Base-by-base conservation (phyloP, 2,329 filamentous ascomycete species). In the Nannizziopsis arthrosporioides region DNA sequence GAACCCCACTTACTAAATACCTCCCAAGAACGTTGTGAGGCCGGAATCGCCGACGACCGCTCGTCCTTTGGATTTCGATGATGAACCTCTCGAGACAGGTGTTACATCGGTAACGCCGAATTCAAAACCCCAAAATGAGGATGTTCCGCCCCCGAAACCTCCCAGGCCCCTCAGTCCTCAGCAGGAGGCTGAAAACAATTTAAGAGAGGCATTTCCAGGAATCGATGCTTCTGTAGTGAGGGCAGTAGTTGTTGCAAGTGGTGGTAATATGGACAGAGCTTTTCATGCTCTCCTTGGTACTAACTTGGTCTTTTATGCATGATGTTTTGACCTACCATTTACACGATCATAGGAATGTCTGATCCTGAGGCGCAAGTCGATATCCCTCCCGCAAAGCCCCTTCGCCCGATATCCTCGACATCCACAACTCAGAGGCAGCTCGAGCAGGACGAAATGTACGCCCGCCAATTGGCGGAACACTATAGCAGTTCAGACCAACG, bases 201-300 rank as follows among this genome's bases (percentile, higher is more conserved):
- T 98, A 48, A 90, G 86, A 64, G 92, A 98, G 66, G 92, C 92
- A 0, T 98, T 98, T 59, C 92, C 92, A 0, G 76, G 72, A 48
- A 85, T 95, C 52, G 92, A 98, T 47, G 63, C 70, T 6, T 66
- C 79, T 39, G 84, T 98, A 41, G 78, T 98, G 65, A 94, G 82
- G 66, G 92, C 92, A 27, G 84, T 98, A 0, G 70, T 98, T 54
- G 75, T 78, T 18, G 92, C 92, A 11, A 96, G 92, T 64, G 76
- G 81, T 50, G 90, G 89, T 51, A 80, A 83, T 59, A 81, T 96
- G 42, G 92, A 98, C 66, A 85, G 87, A 30, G 90, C 92, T 11
- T 98, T 98, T 70, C 92, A 95, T 68, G 92, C 92, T 32, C 75
- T 98, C 38, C 75, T 98, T 39, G 85, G 85, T 86, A 73, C 53